These are phyloP conservation scores for Teunomyces stri DNA, from an alignment of 805 yeast genomes.

Conservation along the genomic window DNA sequence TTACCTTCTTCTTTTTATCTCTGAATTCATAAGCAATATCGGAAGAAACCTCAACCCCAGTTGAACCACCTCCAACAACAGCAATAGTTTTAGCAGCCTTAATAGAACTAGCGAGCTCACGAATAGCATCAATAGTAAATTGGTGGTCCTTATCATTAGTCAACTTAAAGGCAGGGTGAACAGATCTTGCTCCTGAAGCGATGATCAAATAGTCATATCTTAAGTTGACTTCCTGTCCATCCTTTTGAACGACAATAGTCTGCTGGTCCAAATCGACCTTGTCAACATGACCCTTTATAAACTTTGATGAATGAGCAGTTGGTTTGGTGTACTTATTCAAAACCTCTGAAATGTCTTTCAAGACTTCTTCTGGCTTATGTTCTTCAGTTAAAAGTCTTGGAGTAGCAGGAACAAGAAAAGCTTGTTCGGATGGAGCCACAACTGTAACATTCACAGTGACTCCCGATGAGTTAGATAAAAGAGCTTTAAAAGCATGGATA, in stretches of 20 bases:
- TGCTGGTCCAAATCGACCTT: conserved; percentile 24
- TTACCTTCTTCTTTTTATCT: conserved; percentile 16
- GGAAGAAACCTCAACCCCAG: conserved; percentile 38
- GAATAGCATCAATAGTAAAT: conserved; percentile 14
- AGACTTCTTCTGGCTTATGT: conserved; percentile 12
- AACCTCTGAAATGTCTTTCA: conserved; percentile 17
- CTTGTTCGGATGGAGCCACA: conserved; percentile 23
- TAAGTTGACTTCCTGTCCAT: conserved; percentile 5
- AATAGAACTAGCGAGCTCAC: conserved; percentile 14
- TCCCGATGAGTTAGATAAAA: conserved; percentile 10
- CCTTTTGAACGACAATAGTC: conserved; percentile 12
- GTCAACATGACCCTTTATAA: conserved; percentile 25
- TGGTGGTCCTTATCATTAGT: conserved; percentile 13
- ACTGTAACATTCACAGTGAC: conserved; percentile 17
- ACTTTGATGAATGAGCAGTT: conserved; percentile 11
- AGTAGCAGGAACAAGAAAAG: conserved; percentile 24
- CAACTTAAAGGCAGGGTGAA: conserved; percentile 24
- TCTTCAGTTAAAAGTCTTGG: conserved; percentile 35
- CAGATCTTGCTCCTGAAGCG: conserved; percentile 31
- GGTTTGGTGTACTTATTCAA: conserved; percentile 16
- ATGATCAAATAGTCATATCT: conserved; percentile 33
- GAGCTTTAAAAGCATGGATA: conserved; percentile 22
- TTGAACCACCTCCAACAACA: conserved; percentile 34
- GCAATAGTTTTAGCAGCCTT: conserved; percentile 28
- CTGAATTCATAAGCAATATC: conserved; percentile 27